These are phyloP conservation scores for Trichophaea hybrida DNA, from an alignment of 2,329 filamentous ascomycete genomes.

Conservation along the genomic window DNA sequence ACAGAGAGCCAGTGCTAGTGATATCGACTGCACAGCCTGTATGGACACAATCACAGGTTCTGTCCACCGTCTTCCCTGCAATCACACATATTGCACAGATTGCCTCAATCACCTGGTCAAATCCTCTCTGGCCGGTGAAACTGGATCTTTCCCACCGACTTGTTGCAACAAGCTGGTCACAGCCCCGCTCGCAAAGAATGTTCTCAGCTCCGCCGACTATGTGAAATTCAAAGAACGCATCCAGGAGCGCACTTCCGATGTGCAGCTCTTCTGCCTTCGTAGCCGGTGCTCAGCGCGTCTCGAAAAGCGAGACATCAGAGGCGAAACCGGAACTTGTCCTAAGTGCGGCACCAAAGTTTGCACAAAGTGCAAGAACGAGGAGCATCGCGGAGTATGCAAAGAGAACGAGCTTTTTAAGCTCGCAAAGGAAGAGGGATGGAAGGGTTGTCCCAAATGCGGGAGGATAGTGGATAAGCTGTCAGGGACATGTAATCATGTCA, in stretches of 20 bases:
- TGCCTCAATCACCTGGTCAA: background rate
- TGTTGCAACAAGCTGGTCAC: background rate
- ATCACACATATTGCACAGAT: background rate
- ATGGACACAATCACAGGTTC: background rate
- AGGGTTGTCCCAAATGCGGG: background rate
- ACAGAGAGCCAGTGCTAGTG: too few species aligned
- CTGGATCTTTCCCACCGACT: background rate
- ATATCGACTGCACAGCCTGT: background rate
- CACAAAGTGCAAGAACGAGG: background rate
- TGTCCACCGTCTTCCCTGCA: background rate
- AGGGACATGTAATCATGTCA: background rate
- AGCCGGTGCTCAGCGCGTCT: background rate
- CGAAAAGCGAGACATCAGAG: background rate
- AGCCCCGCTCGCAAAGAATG: background rate
- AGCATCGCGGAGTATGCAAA: background rate
- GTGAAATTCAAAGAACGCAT: background rate
- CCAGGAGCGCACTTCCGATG: background rate
- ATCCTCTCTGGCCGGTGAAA: background rate
- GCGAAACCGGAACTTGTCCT: background rate
- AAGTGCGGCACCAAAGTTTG: background rate
- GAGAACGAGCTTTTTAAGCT: background rate
- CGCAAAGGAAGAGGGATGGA: background rate
- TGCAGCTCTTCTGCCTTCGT: background rate
- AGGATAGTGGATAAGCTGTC: background rate
- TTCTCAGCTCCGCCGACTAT: background rate